phyloP scores from a whole-genome alignment of 768 basidiomycete species.

The Serendipita sp. region DNA sequence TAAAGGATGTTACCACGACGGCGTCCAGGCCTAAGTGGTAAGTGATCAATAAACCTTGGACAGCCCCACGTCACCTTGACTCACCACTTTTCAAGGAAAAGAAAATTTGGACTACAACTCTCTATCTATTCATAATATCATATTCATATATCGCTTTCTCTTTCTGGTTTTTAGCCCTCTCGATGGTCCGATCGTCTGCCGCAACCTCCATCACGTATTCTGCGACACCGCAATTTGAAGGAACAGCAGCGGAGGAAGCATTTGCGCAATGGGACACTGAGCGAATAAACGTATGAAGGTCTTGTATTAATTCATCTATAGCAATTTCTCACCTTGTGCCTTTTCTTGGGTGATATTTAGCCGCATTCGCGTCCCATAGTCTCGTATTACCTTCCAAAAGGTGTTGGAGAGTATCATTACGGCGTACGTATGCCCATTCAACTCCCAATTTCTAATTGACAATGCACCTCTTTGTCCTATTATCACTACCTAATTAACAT shows the following conservation, averaged over 20 bases:
- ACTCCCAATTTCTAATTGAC: not conserved
- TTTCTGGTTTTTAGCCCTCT: too few species aligned
- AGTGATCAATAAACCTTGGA: too few species aligned
- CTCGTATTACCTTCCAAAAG: conserved; percentile 91
- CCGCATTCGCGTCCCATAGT: conserved; percentile 80
- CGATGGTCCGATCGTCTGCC: not conserved
- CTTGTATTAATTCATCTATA: not conserved
- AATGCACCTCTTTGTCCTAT: not conserved
- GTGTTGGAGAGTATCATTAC: conserved; percentile 90
- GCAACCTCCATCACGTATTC: not conserved
- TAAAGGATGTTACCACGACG: too few species aligned
- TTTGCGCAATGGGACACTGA: not conserved
- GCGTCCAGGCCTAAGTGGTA: too few species aligned
- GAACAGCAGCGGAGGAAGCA: not conserved
- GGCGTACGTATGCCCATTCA: conserved; percentile 40
- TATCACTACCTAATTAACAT: not conserved
- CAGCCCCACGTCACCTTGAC: too few species aligned
- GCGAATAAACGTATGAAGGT: not conserved
- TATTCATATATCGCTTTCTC: too few species aligned
- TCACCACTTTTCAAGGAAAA: too few species aligned
- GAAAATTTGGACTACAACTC: too few species aligned
- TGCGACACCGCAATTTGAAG: not conserved
- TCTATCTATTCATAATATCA: too few species aligned
- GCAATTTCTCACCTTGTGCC: not conserved
- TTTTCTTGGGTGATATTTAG: conserved; percentile 18